A percentile compares a stretch with the other conserved stretches of the same genome.
Conservation (phyloP, 495 filamentous ascomycete genomes). For the Mycothermus thermophilus region DNA sequence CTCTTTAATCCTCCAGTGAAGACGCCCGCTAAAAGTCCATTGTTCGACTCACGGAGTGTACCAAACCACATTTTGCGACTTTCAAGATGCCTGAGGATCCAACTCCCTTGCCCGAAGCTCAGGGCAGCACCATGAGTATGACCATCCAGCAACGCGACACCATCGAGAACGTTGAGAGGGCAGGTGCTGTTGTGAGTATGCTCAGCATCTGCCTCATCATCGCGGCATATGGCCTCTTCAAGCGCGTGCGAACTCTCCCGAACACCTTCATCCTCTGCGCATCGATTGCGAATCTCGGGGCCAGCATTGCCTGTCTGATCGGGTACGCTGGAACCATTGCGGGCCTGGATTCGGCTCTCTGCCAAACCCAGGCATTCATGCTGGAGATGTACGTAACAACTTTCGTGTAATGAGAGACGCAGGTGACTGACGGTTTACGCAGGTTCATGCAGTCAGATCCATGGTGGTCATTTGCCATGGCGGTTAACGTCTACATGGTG, state of each 20-base stretch:
- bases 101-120: too few species aligned
- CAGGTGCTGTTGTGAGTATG: constrained; percentile 47
- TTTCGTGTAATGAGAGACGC: constrained; percentile 26
- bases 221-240: constrained; percentile 47
- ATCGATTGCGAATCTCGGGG: constrained; percentile 65
- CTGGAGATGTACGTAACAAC: constrained; percentile 40
- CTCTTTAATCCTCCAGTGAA: too few species aligned
- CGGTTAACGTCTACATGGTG: constrained; percentile 71
- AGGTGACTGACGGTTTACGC: constrained; percentile 1
- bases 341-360: constrained; percentile 43
- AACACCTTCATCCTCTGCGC: constrained; percentile 76
- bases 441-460: constrained; percentile 48
- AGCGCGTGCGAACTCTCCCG: constrained; percentile 55
- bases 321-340: constrained; percentile 38
- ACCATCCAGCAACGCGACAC: constrained; percentile 15
- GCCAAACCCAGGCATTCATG: constrained; percentile 65
- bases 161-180: constrained; percentile 30
- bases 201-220: constrained; percentile 57
- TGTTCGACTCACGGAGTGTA: too few species aligned
- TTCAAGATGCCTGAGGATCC: too few species aligned
- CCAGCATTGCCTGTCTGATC: constrained; percentile 65
- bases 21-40: too few species aligned
- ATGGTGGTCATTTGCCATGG: constrained; percentile 61
- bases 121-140: too few species aligned
- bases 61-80: too few species aligned